Evolutionary conservation across 345 rosid species (phyloP).

Genomic region (Dovyalis caffra): DNA sequence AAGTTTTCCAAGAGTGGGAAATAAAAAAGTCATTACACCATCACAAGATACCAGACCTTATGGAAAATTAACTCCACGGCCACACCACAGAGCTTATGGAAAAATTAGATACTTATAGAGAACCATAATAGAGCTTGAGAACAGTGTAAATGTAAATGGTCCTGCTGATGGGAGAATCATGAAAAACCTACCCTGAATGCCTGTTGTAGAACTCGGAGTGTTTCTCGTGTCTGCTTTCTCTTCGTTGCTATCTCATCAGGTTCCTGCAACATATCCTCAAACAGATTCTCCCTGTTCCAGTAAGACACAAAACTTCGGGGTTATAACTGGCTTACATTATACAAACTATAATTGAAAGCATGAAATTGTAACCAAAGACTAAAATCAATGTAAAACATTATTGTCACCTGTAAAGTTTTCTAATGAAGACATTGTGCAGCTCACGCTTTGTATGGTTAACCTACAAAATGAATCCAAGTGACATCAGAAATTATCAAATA

Average conservation of each 20-base stretch:
- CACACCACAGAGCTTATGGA: background rate
- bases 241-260: slow-evolving; percentile 81
- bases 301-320: slow-evolving; percentile 2
- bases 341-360: background rate
- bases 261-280: slow-evolving; percentile 99
- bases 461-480: slow-evolving; percentile 31
- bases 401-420: slow-evolving; percentile 88
- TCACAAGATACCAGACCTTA: too few relatives aligned
- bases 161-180: background rate
- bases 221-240: slow-evolving; percentile 84
- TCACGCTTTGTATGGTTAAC: slow-evolving; percentile 97
- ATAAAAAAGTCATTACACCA: background rate
- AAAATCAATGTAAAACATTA: background rate
- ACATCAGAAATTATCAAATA: background rate
- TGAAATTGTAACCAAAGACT: background rate
- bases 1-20: background rate
- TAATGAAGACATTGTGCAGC: slow-evolving; percentile 89
- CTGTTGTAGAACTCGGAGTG: slow-evolving; percentile 84
- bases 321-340: background rate
- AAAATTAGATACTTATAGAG: background rate
- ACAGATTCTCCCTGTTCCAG: slow-evolving; percentile 78
- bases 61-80: background rate
- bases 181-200: slow-evolving; percentile 74
- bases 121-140: background rate
- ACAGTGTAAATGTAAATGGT: background rate